A percentile compares a stretch with the other conserved stretches of the same genome.
Evolutionary conservation across 139 green algal species (phyloP).

Genomic region (Picochlorum costavermella): DNA sequence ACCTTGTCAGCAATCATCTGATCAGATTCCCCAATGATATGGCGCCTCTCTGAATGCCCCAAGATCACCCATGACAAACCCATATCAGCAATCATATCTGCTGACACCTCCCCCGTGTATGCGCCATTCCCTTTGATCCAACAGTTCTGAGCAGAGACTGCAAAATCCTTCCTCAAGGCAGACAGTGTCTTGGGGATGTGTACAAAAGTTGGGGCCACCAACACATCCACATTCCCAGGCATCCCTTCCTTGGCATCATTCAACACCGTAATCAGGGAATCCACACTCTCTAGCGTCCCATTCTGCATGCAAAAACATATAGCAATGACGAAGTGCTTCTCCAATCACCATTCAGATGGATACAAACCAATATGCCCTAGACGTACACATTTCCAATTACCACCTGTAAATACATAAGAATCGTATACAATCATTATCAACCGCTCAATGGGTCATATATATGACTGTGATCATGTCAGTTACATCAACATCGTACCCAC

Average conservation of each 20-base stretch:
- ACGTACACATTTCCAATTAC: slow-evolving; percentile 48
- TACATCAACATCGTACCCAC: too few species aligned
- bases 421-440: too few species aligned
- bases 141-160: slow-evolving; percentile 83
- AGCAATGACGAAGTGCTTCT: too few species aligned
- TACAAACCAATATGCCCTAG: not conserved
- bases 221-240: slow-evolving; percentile 64
- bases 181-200: slow-evolving; percentile 66
- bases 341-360: not conserved
- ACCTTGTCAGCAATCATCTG: slow-evolving; percentile 82
- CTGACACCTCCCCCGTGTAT: slow-evolving; percentile 75
- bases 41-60: slow-evolving; percentile 89
- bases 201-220: slow-evolving; percentile 82
- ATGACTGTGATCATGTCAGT: too few species aligned
- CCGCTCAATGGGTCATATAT: too few species aligned
- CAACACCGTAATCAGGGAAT: slow-evolving; percentile 66
- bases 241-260: slow-evolving; percentile 15
- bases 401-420: slow-evolving; percentile 17
- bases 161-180: slow-evolving; percentile 42
- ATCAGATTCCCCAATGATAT: slow-evolving; percentile 76
- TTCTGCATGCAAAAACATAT: slow-evolving; percentile 42
- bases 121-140: slow-evolving; percentile 74
- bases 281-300: slow-evolving; percentile 61
- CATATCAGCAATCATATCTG: slow-evolving; percentile 42
- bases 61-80: slow-evolving; percentile 82